Base-by-base conservation (phyloP, 148 eudicot genomes). In the Polygonum maritimum region DNA sequence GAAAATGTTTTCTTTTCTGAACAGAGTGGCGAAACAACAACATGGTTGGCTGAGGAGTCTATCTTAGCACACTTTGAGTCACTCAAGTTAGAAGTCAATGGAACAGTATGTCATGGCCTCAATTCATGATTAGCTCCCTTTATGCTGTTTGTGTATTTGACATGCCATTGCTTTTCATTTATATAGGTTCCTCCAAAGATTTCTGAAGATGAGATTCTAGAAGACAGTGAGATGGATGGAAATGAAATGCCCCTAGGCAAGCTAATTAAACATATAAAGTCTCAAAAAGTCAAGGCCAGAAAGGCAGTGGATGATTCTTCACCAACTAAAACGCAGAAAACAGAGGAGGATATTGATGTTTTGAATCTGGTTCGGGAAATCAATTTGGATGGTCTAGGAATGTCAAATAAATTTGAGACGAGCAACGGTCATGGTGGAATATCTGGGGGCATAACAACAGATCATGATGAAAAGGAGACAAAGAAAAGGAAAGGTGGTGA, bases 191-290 rank as follows among this genome's bases (percentile, higher is more conserved):
- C 77, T 82, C 60, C 89, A 31, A 86, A 88, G 73, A 78, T 19
- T 76, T 82, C 80, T 45, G 88, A 89, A 55, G 96, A 95, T 45
- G 96, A 88, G 35, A 82, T 75, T 82, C 74, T 89, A 81, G 87
- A 87, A 49, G 92, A 92, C 76, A 81, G 78, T 75, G 99, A 91
- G 78, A 83, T 81, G 57, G 96, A 89, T 83, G 97, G 91, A 74
- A 90, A 86, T 83, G 98, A 90, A 57, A 83, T 92, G 76, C 99
- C 99, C 78, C 83, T 95, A 71, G 94, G 91, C 4, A 92, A 90
- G 79, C 86, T 95, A 81, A 82, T 95, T 76, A 88, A 92, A 84
- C 91, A 80, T 40, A 79, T 95, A 48, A 92, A 90, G 84, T 96
- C 99, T 51, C 91, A 90, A 82, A 89, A 87, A 78, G 81, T 80